Evolutionary conservation across 2,329 filamentous ascomycete species (phyloP), one percentile per base, ranked within the genome.

Genomic region (Aspergillus puulaauensis): DNA sequence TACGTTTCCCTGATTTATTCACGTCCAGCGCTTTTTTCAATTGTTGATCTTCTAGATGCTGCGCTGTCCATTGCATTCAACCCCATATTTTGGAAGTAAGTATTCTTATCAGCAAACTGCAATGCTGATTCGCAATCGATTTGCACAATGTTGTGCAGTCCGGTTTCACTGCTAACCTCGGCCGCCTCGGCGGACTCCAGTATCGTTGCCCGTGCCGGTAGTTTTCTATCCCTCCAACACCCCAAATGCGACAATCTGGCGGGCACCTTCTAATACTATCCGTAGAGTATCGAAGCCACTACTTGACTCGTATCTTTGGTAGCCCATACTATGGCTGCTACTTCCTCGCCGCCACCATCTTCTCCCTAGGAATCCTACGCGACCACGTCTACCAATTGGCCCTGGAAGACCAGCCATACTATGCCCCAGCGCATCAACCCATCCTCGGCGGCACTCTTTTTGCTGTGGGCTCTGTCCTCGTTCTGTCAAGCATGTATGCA

Each of bases 81-180:
- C 77, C 95, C 95, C 21, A 88, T 95, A n/a, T 98, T 97, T 77
- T 99, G 95, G 95, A 99, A 99, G 93, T 96, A 83, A 82, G 90
- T 83, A 53, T 41, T 17, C 19, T 6, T 11, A n/a, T 4, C 39
- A 31, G 12, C 17, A 35, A 17, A 27, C 15, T 15, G 12, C 27
- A 31, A 17, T 40, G 2, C 15, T 5, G 6, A 40, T 35, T 24
- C 12, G 37, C 27, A 35, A 37, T 43, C 5, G n/a, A 11, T 53
- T 35, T 51, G 11, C 40, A 2, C 24, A 31, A 19, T 56, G 52
- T 64, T 68, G 8, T 11, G 27, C 27, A 31, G 9, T 31, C 9
- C 27, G 4, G 27, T 31, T 31, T 31, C 27, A 31, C 27, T 31
- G 27, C 27, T 31, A 31, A 52, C 67, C 43, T 15, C 45, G 31